Conservation (phyloP, 1,139 yeast genomes). For the Yamadazyma atmosphaerica region DNA sequence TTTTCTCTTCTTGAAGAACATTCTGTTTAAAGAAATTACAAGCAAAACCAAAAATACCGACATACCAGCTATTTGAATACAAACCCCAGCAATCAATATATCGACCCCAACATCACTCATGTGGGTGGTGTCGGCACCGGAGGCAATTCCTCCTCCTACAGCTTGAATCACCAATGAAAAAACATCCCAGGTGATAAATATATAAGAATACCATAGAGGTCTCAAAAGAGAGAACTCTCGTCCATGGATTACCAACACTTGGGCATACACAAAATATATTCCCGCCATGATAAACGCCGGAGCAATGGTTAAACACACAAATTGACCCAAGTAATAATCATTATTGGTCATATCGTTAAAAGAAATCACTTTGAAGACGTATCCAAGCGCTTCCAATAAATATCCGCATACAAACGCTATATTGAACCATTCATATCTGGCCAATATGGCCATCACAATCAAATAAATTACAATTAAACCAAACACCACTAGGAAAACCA, state of each 20-base stretch:
- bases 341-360: conserved; percentile 39
- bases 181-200: conserved; percentile 68
- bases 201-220: conserved; percentile 75
- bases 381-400: conserved; percentile 56
- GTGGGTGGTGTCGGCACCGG: conserved; percentile 22
- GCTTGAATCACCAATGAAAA: conserved; percentile 78
- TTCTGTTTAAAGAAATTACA: conserved; percentile 50
- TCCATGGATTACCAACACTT: conserved; percentile 70
- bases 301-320: conserved; percentile 70
- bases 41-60: conserved; percentile 58
- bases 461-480: conserved; percentile 23
- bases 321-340: conserved; percentile 60
- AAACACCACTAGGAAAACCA: conserved; percentile 31
- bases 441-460: conserved; percentile 20
- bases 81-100: conserved; percentile 81
- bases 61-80: conserved; percentile 77
- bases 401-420: conserved; percentile 31
- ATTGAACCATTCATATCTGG: conserved; percentile 35
- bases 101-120: conserved; percentile 52
- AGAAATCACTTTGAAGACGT: conserved; percentile 58
- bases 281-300: conserved; percentile 94
- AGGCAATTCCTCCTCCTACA: conserved; percentile 73
- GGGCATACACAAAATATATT: conserved; percentile 74
- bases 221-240: conserved; percentile 56
- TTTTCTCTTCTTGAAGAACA: conserved; percentile 29